Conservation (phyloP, 225 moss, liverwort and hornwort genomes). For the Anthoceros angustus region DNA sequence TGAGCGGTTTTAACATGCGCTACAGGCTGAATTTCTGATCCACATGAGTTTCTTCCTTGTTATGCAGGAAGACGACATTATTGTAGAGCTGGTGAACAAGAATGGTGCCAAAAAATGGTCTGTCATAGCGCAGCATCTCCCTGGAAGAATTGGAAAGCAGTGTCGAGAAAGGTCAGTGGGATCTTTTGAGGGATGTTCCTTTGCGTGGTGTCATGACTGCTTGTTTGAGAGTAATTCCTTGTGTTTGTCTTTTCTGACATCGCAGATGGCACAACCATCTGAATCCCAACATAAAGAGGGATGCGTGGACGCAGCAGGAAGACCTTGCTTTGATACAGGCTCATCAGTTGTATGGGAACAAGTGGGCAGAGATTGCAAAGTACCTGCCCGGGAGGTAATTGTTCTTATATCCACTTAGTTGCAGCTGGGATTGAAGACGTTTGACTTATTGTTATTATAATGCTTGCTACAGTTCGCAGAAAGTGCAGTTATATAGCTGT, state of each 20-base stretch:
- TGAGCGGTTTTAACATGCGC: not conserved
- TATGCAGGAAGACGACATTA: conserved; percentile 78
- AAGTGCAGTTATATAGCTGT: no score
- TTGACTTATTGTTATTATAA: no score
- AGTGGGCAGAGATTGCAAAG: conserved; percentile 99
- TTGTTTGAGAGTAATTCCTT: not conserved
- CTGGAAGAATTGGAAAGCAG: conserved; percentile 95
- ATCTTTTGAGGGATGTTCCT: not conserved
- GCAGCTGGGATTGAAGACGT: not conserved
- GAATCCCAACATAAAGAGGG: conserved; percentile 91
- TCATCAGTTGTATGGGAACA: conserved; percentile 78
- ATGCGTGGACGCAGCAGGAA: conserved; percentile 94
- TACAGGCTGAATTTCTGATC: not conserved
- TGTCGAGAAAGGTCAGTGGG: conserved; percentile 72
- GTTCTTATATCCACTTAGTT: not conserved
- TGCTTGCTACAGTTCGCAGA: no score
- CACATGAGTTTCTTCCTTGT: not conserved
- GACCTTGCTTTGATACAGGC: conserved; percentile 73
- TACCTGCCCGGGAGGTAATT: conserved; percentile 75
- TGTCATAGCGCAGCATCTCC: conserved; percentile 81
- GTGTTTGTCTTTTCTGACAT: not conserved
- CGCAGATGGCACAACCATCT: conserved; percentile 98
- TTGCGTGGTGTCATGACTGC: not conserved
- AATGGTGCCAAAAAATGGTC: conserved; percentile 99
- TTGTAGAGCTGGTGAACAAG: conserved; percentile 78